Conservation (phyloP, 2,329 filamentous ascomycete species). For the Paecilomyces sp. region DNA sequence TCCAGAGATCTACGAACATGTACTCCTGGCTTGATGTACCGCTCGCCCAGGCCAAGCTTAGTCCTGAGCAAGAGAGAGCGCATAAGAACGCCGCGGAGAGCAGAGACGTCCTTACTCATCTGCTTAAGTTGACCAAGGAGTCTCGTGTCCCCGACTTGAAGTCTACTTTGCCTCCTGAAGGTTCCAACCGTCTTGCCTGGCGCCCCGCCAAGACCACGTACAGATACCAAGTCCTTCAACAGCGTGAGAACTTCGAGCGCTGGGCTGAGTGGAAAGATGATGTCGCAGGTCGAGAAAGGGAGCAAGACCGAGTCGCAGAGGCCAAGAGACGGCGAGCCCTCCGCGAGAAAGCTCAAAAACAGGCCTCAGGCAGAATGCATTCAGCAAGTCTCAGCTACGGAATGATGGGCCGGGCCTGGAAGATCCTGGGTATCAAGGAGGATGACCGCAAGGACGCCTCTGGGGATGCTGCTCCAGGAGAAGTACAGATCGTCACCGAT, state of each 20-base stretch:
- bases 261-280: conserved; percentile 40
- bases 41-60: conserved; percentile 20
- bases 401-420: conserved; percentile 35
- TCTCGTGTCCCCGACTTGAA: conserved; percentile 33
- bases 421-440: conserved; percentile 33
- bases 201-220: conserved; percentile 36
- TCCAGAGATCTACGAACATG: conserved; percentile 32
- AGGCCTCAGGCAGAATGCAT: conserved; percentile 14
- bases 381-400: conserved; percentile 27
- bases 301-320: conserved; percentile 27
- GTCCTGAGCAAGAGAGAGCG: conserved; percentile 21
- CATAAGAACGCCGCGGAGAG: conserved; percentile 33
- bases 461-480: neutral
- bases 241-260: conserved; percentile 40
- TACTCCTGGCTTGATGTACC: conserved; percentile 39
- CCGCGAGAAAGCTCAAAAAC: conserved; percentile 19
- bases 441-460: conserved; percentile 16
- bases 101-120: conserved; percentile 34
- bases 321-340: conserved; percentile 25
- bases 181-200: conserved; percentile 26
- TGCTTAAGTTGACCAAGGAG: conserved; percentile 37
- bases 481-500: neutral
- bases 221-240: conserved; percentile 36
- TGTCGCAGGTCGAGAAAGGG: conserved; percentile 28
- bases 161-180: conserved; percentile 20